Percentiles rank a stretch among this genome's conserved stretches.
Evolutionary conservation across 108 stramenopile genomes (phyloP).

Genomic region (Stephanodiscus triporus): DNA sequence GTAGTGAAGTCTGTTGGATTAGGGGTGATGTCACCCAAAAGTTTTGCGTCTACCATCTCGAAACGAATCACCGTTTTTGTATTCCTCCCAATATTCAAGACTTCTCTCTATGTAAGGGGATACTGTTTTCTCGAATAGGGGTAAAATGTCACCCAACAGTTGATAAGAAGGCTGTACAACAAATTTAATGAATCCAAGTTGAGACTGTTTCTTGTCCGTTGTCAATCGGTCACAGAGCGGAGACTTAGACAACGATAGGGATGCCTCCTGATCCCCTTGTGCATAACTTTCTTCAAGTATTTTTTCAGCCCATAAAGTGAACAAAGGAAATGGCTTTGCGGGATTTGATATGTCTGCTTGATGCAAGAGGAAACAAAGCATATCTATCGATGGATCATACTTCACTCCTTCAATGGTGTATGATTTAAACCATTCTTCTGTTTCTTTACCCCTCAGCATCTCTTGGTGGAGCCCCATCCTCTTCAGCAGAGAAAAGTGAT

Average conservation of each 20-base stretch:
- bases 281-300: slow-evolving; percentile 65
- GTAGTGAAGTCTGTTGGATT: too few relatives aligned
- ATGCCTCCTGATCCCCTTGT: slow-evolving; percentile 75
- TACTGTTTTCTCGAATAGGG: slow-evolving; percentile 22
- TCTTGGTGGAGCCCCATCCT: slow-evolving; percentile 35
- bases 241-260: slow-evolving; percentile 61
- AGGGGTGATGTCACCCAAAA: too few relatives aligned
- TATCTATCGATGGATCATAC: slow-evolving; percentile 27
- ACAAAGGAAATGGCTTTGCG: slow-evolving; percentile 58
- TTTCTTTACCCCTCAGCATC: slow-evolving; percentile 17
- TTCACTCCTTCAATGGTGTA: slow-evolving; percentile 22
- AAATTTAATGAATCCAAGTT: slow-evolving; percentile 87
- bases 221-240: slow-evolving; percentile 72
- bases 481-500: slow-evolving; percentile 54
- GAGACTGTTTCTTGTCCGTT: slow-evolving; percentile 63
- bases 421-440: slow-evolving; percentile 19
- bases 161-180: slow-evolving; percentile 74
- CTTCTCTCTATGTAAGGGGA: slow-evolving; percentile 38
- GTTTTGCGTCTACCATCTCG: background rate
- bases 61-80: background rate
- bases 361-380: slow-evolving; percentile 65
- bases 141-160: slow-evolving; percentile 48
- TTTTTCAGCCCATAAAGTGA: slow-evolving; percentile 65
- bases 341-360: slow-evolving; percentile 81
- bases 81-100: slow-evolving; percentile 49